These are phyloP conservation scores for Cadophora gregata DNA, from an alignment of 2,329 filamentous ascomycete genomes.

Conservation along the genomic window DNA sequence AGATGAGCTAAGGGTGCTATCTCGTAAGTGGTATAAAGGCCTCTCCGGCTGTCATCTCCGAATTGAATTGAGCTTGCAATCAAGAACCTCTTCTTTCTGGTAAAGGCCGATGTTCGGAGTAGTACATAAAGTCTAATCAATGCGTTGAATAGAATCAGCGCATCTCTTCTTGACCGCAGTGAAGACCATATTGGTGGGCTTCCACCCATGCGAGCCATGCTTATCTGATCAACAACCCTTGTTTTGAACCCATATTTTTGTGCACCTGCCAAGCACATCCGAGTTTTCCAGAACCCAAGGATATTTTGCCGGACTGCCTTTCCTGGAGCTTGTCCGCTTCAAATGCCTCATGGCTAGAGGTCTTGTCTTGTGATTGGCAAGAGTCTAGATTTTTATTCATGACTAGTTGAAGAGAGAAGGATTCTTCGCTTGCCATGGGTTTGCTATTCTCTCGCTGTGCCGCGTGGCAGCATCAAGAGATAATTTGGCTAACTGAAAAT, in stretches of 20 bases:
- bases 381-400: too few species aligned
- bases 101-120: not conserved
- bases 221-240: constrained; percentile 1
- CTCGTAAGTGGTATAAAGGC: not conserved
- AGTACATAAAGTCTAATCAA: too few species aligned
- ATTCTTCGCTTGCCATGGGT: not conserved
- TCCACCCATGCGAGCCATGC: not conserved
- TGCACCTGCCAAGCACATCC: not conserved
- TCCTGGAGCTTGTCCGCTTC: too few species aligned
- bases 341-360: too few species aligned
- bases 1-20: not conserved
- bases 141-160: too few species aligned
- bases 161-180: too few species aligned
- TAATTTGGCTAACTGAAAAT: not conserved
- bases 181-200: too few species aligned
- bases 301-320: not conserved
- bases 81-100: not conserved
- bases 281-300: not conserved
- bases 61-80: not conserved
- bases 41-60: not conserved
- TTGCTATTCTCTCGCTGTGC: not conserved
- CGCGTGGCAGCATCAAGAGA: not conserved
- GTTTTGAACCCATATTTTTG: not conserved
- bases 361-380: not conserved
- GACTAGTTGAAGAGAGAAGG: not conserved